Conservation (phyloP, 140 eudicot species). For the Flaveria floridana region DNA sequence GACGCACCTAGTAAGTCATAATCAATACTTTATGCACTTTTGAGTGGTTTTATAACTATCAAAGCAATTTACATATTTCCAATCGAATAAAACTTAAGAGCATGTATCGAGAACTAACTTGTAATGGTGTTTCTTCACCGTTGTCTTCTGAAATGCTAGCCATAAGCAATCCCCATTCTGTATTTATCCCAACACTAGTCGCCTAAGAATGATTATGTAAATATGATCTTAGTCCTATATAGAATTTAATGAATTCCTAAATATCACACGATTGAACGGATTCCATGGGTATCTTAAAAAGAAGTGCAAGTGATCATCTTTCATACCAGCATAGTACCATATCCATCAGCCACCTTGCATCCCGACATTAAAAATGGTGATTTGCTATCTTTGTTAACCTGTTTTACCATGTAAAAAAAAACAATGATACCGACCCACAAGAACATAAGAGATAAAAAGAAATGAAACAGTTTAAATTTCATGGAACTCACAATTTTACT, state of each 20-base stretch:
- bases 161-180: constrained; percentile 99
- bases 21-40: neutral
- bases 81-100: neutral
- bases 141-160: constrained; percentile 97
- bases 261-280: neutral
- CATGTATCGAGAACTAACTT: constrained; percentile 42
- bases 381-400: constrained; percentile 74
- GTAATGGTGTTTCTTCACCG: constrained; percentile 97
- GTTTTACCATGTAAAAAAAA: constrained; percentile 20
- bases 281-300: neutral
- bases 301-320: constrained; percentile 39
- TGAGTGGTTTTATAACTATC: neutral
- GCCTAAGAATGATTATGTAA: constrained; percentile 43
- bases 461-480: neutral
- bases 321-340: constrained; percentile 95
- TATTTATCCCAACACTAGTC: constrained; percentile 84
- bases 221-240: neutral
- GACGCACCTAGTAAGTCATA: constrained; percentile 55
- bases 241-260: neutral
- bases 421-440: constrained; percentile 23
- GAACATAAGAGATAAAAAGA: neutral
- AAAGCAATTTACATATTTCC: neutral
- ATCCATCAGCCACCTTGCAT: constrained; percentile 97
- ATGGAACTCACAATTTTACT: constrained; percentile 74
- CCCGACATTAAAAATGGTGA: constrained; percentile 94